A percentile compares a stretch with the other conserved stretches of the same genome.
phyloP scores from a whole-genome alignment of 495 filamentous ascomycete species.

The Xanthoparmelia taractica region DNA sequence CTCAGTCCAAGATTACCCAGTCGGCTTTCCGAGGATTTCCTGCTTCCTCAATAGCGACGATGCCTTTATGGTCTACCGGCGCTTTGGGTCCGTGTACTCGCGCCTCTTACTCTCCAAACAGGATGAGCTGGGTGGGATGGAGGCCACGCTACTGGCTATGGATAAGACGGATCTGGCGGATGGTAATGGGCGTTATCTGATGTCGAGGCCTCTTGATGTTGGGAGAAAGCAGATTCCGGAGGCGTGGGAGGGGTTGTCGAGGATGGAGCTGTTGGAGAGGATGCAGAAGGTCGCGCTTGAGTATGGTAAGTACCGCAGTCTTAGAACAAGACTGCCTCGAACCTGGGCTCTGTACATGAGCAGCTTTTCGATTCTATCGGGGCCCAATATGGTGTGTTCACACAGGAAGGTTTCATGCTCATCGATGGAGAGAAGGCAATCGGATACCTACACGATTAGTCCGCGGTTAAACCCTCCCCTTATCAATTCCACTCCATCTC shows the following conservation, averaged over 20 bases:
- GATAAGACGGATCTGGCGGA: constrained; percentile 17
- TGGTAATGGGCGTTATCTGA: constrained; percentile 13
- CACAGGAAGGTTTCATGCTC: too few species aligned
- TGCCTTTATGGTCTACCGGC: constrained; percentile 26
- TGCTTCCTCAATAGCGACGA: constrained; percentile 28
- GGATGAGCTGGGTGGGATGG: constrained; percentile 25
- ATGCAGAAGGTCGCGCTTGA: constrained; percentile 30
- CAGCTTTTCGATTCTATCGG: too few species aligned
- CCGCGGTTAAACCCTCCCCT: too few species aligned
- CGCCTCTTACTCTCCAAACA: constrained; percentile 27
- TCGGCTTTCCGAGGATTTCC: constrained; percentile 24
- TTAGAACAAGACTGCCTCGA: background rate
- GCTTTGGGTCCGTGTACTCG: constrained; percentile 24
- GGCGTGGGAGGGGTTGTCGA: constrained; percentile 11
- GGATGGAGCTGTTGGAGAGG: constrained; percentile 27
- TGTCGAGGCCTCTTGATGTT: constrained; percentile 12
- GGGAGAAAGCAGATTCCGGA: constrained; percentile 7
- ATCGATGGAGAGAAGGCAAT: too few species aligned
- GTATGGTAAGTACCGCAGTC: constrained; percentile 28
- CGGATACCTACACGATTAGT: too few species aligned
- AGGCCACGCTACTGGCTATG: constrained; percentile 17
- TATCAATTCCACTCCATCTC: background rate
- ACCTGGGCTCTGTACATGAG: too few species aligned
- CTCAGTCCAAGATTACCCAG: constrained; percentile 25
- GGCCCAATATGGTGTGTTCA: too few species aligned